Evolutionary conservation across 495 filamentous ascomycete species (phyloP), one percentile per base, ranked within the genome.

Genomic region (Penicillium lividum): DNA sequence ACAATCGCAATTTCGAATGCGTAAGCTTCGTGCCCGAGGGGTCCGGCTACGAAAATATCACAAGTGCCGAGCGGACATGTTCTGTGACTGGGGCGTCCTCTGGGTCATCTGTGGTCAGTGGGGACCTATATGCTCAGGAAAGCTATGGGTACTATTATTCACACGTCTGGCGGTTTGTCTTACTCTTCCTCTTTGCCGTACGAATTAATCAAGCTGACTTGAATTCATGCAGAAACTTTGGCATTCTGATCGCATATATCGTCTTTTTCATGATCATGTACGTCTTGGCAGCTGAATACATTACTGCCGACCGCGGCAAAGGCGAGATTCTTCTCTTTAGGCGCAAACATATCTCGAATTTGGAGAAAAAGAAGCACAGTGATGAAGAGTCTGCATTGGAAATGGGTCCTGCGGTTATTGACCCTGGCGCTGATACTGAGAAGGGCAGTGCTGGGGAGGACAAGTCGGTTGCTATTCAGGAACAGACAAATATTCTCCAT

Each of bases 401-500:
- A 58, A 5, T 71, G 79, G 58, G 13, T 16, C 48, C 59, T 25
- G 54, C 22, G 9, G 53, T 46, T 0, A 7, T 36, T 29, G 36
- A 53, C 11, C 30, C 47, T 5, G 31, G 43, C 13, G 57, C 47
- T 5, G 53, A 63, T 77, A 77, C 62, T 74, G 83, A 30, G 75
- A 73, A 27, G 72, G 81, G 43, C 72, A 80, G 22, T 44, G 42
- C 2, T 8, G 22, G 22, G 0, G 42, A 44, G 42, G 22, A 18
- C 6, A 44, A 34, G 33, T 1, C 33, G 72, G 75, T 72, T 86
- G 1, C 73, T 82, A 64, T 81, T 47, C 70, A 76, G 31, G 59
- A 60, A 51, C 75, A 78, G 31, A 69, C 64, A 3, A 86, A 86
- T 54, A 83, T 92, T 38, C 84, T 93, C 56, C 89, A 87, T 6